A percentile compares a stretch with the other conserved stretches of the same genome.
Evolutionary conservation across 257 asterid species (phyloP).

Genomic region (Penstemon eatonii): DNA sequence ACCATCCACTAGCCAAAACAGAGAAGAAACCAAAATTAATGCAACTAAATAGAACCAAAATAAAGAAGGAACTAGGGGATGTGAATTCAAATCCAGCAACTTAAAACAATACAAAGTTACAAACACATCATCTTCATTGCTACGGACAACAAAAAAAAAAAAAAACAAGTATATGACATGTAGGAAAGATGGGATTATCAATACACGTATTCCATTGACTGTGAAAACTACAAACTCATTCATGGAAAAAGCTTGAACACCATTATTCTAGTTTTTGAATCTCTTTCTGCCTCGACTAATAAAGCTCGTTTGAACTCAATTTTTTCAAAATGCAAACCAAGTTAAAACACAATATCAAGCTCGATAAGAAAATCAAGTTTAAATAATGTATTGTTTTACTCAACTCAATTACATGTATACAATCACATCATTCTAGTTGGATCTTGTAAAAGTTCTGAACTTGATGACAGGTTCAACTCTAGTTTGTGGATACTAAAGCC

Average conservation of each 20-base stretch:
- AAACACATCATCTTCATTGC: not conserved
- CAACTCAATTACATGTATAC: too few species aligned
- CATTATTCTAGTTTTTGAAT: not conserved
- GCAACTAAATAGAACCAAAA: not conserved
- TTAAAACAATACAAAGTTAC: not conserved
- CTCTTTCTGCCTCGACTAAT: too few species aligned
- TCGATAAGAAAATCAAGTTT: not conserved
- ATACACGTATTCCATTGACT: not conserved
- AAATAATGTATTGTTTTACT: not conserved
- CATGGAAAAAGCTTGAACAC: not conserved
- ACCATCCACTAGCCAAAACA: too few species aligned
- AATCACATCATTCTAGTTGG: not conserved
- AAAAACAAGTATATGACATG: not conserved
- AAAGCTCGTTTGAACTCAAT: too few species aligned
- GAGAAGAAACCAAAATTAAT: too few species aligned
- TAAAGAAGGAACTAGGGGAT: not conserved
- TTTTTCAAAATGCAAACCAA: too few species aligned
- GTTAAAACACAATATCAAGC: too few species aligned
- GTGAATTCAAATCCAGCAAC: conserved; percentile 1
- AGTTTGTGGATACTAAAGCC: not conserved
- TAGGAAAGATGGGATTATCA: not conserved
- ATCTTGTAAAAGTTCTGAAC: not conserved
- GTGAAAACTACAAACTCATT: not conserved
- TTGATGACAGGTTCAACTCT: not conserved
- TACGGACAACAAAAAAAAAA: not conserved